A percentile compares a stretch with the other conserved stretches of the same genome.
phyloP scores from a whole-genome alignment of 805 yeast genomes.

The Saturnispora mendoncae region DNA sequence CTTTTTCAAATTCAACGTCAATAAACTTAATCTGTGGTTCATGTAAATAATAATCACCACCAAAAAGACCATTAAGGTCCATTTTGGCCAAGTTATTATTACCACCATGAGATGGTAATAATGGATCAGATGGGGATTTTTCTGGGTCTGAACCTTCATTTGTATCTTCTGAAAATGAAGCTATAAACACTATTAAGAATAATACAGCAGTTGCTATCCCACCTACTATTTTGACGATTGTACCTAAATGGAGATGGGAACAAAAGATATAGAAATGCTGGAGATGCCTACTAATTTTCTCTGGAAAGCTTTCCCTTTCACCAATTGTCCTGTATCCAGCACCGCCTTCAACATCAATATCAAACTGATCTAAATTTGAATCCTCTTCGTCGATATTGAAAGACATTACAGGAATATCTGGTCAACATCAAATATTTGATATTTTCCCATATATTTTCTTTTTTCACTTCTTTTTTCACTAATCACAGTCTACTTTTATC shows the following conservation, averaged over 20 bases:
- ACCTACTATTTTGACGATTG: neutral
- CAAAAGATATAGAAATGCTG: neutral
- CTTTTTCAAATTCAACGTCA: neutral
- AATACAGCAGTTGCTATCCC: conserved; percentile 1
- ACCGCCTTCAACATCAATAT: conserved; percentile 18
- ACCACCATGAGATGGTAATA: neutral
- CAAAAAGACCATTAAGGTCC: conserved; percentile 3
- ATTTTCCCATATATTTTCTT: neutral
- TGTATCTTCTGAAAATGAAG: neutral
- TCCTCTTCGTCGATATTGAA: conserved; percentile 8
- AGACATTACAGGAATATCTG: neutral
- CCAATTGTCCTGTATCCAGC: neutral
- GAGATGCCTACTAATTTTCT: neutral
- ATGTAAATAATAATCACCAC: neutral
- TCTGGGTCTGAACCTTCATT: neutral
- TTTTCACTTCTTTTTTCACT: conserved; percentile 4
- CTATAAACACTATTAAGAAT: neutral
- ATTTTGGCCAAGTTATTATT: neutral
- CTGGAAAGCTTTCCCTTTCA: neutral
- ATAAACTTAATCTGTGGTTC: conserved; percentile 1
- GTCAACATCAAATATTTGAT: neutral
- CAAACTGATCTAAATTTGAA: conserved; percentile 17
- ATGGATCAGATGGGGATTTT: neutral
- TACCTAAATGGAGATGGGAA: neutral
- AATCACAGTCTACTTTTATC: neutral